These are phyloP conservation scores for Byssothecium circinans DNA, from an alignment of 2,329 filamentous ascomycete genomes.

Conservation along the genomic window DNA sequence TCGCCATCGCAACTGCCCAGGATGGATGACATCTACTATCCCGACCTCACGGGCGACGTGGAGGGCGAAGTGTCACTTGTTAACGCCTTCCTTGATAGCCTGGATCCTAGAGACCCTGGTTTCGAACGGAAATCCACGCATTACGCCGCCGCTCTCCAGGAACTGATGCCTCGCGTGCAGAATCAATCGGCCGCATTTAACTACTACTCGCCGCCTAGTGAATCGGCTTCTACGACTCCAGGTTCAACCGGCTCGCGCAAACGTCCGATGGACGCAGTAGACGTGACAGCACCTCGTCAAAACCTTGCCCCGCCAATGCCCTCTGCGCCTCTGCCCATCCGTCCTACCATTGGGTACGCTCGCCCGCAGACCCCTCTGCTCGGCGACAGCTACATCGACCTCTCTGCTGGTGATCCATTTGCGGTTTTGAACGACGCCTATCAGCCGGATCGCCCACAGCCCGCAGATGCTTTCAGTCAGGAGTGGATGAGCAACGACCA, in stretches of 20 bases:
- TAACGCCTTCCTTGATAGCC: not conserved
- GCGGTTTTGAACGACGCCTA: slow-evolving; percentile 20
- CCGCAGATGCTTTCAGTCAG: slow-evolving; percentile 21
- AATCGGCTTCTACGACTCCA: not conserved
- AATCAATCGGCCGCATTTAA: not conserved
- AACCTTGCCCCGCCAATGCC: too few species aligned
- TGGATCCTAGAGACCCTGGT: not conserved
- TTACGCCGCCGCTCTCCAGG: not conserved
- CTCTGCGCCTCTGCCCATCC: too few species aligned
- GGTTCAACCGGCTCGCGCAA: not conserved
- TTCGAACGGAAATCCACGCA: not conserved
- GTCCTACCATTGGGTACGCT: too few species aligned
- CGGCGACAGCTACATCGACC: not conserved
- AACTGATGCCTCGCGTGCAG: too few species aligned
- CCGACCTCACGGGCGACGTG: not conserved
- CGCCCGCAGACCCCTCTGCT: too few species aligned
- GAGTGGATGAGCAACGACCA: slow-evolving; percentile 30
- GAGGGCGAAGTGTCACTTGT: not conserved
- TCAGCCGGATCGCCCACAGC: slow-evolving; percentile 3
- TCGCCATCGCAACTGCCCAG: too few species aligned
- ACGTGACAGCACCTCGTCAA: not conserved
- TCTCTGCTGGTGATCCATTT: slow-evolving; percentile 22
- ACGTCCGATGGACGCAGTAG: not conserved
- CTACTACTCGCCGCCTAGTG: not conserved
- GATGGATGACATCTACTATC: too few species aligned